Conservation (phyloP, 2,329 filamentous ascomycete species). For the Colletotrichum chrysophilum region DNA sequence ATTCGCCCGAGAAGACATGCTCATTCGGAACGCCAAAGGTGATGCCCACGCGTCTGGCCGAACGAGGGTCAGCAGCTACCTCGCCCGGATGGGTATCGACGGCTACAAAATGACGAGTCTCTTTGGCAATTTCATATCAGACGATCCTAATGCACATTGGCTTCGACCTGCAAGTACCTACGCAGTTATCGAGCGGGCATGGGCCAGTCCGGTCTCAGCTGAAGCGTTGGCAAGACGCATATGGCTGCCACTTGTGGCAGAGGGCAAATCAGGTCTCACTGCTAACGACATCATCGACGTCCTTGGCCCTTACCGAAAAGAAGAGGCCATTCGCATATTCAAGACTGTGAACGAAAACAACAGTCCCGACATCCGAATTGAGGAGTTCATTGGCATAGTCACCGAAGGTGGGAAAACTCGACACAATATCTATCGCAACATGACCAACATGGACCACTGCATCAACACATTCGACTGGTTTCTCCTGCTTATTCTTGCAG, state of each 20-base stretch:
- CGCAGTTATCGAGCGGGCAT: slow-evolving; percentile 28
- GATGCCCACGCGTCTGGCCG: slow-evolving; percentile 26
- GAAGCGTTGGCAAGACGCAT: slow-evolving; percentile 30
- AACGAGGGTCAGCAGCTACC: slow-evolving; percentile 27
- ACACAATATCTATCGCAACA: slow-evolving; percentile 30
- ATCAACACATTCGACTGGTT: slow-evolving; percentile 35
- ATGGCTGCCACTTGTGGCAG: slow-evolving; percentile 31
- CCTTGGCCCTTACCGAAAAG: slow-evolving; percentile 27
- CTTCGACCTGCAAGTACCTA: slow-evolving; percentile 29
- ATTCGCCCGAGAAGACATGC: slow-evolving; percentile 27
- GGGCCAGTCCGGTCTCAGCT: slow-evolving; percentile 29
- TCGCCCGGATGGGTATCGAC: slow-evolving; percentile 29
- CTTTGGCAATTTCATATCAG: slow-evolving; percentile 30
- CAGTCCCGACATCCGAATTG: slow-evolving; percentile 30
- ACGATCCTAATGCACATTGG: slow-evolving; percentile 28
- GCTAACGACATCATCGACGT: slow-evolving; percentile 30
- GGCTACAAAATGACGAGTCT: slow-evolving; percentile 28
- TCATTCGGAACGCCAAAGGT: slow-evolving; percentile 31
- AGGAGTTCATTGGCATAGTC: slow-evolving; percentile 31
- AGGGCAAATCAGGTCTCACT: slow-evolving; percentile 25
- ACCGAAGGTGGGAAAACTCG: slow-evolving; percentile 29
- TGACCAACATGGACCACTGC: slow-evolving; percentile 32
- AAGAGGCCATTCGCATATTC: slow-evolving; percentile 27
- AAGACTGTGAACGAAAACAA: slow-evolving; percentile 24
- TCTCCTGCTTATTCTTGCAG: slow-evolving; percentile 24